Percentiles rank a stretch among this genome's conserved stretches.
Evolutionary conservation across 371 early-diverging fungal genomes (phyloP).

Genomic region (Mucor lusitanicus): DNA sequence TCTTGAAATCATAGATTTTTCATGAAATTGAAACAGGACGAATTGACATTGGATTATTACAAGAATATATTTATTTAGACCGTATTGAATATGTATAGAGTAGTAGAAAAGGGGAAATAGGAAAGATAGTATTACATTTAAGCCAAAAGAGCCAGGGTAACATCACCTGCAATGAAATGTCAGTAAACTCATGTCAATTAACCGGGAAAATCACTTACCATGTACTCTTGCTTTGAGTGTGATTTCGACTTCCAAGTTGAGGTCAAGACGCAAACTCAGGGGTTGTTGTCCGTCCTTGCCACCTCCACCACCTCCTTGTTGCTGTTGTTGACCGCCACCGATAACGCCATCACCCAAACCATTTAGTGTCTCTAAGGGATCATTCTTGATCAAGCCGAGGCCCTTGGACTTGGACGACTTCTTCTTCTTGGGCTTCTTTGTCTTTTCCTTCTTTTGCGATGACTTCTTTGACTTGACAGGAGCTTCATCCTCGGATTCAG

Average conservation of each 20-base stretch:
- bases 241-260: conserved; percentile 40
- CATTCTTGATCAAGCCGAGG: conserved; percentile 14
- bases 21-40: neutral
- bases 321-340: conserved; percentile 6
- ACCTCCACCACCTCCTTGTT: conserved; percentile 14
- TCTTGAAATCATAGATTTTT: neutral
- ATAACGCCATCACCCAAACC: conserved; percentile 1
- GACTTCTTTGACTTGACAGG: conserved; percentile 16
- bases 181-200: neutral
- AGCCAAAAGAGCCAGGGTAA: conserved; percentile 31
- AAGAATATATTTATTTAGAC: conserved; percentile 6
- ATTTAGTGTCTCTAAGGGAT: conserved; percentile 6
- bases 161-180: conserved; percentile 17
- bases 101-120: neutral
- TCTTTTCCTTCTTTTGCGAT: conserved; percentile 11
- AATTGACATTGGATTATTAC: neutral
- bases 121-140: neutral
- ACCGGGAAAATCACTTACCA: neutral
- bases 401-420: conserved; percentile 14
- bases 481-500: conserved; percentile 17
- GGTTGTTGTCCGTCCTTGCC: conserved; percentile 17
- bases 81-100: neutral
- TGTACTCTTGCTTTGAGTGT: conserved; percentile 33
- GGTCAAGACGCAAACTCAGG: conserved; percentile 36
- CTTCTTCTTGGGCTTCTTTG: conserved; percentile 23